Percentiles rank a stretch among this genome's conserved stretches.
phyloP scores from a whole-genome alignment of 164 flowering plant genomes.

The Kalanchoe fedtschenkoi region DNA sequence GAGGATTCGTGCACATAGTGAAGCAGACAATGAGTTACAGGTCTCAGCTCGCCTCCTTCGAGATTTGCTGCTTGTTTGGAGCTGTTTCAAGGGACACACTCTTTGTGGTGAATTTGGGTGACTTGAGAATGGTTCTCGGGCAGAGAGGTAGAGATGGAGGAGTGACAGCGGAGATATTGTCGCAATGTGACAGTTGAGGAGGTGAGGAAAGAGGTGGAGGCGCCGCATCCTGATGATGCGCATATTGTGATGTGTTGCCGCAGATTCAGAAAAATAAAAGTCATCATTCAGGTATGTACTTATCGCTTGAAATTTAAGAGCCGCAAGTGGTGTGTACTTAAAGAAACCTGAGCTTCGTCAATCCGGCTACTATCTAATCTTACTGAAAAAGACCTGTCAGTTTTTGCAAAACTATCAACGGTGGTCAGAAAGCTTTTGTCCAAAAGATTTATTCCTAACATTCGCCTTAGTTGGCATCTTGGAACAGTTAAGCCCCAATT shows the following conservation, averaged over 20 bases:
- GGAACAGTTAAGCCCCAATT: slow-evolving; percentile 49
- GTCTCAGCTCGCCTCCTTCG: slow-evolving; percentile 59
- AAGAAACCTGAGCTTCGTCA: slow-evolving; percentile 48
- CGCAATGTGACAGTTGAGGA: slow-evolving; percentile 82
- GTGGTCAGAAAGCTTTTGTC: slow-evolving; percentile 25
- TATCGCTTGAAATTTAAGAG: too few species aligned
- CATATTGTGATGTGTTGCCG: slow-evolving; percentile 63
- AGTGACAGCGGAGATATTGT: slow-evolving; percentile 48
- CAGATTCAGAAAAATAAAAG: slow-evolving; percentile 93
- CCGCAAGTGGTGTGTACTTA: slow-evolving; percentile 49
- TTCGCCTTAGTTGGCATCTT: slow-evolving; percentile 56
- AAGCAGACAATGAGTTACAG: slow-evolving; percentile 23
- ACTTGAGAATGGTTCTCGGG: slow-evolving; percentile 64
- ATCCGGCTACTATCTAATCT: slow-evolving; percentile 27
- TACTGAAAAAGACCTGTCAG: slow-evolving; percentile 31
- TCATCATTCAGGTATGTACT: slow-evolving; percentile 88
- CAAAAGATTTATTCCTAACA: slow-evolving; percentile 38
- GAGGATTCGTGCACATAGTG: slow-evolving; percentile 43
- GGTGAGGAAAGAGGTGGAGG: slow-evolving; percentile 63
- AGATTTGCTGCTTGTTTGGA: slow-evolving; percentile 62
- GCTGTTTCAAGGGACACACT: slow-evolving; percentile 36
- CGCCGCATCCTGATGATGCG: slow-evolving; percentile 85
- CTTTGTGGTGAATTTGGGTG: slow-evolving; percentile 64
- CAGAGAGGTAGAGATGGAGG: slow-evolving; percentile 15
- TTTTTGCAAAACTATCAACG: slow-evolving; percentile 54